Evolutionary conservation across 1,139 yeast genomes (phyloP).

Genomic region (Taphrina confusa): DNA sequence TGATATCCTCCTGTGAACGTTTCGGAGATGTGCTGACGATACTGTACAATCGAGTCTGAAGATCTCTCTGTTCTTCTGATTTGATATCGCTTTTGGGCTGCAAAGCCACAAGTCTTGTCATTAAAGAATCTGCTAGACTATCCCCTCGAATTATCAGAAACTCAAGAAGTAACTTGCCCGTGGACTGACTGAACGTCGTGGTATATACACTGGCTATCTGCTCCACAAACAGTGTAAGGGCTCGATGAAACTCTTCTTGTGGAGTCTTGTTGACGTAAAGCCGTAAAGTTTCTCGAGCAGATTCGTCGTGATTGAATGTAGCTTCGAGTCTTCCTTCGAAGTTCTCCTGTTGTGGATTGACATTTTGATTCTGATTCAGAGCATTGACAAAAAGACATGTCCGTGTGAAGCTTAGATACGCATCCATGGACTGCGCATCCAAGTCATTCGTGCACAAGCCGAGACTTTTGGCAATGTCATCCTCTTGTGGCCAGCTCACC

Average conservation of each 20-base stretch:
- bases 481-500: neutral
- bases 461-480: neutral
- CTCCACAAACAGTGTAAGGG: neutral
- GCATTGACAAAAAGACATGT: neutral
- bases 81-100: neutral
- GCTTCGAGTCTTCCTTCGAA: neutral
- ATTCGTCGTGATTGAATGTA: slow-evolving; percentile 4
- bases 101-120: neutral
- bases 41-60: neutral
- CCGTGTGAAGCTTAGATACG: neutral
- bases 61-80: neutral
- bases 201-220: neutral
- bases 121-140: neutral
- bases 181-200: neutral
- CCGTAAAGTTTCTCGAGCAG: neutral
- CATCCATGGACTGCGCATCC: neutral
- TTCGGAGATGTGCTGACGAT: neutral
- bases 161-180: slow-evolving; percentile 5
- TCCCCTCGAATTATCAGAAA: neutral
- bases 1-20: neutral
- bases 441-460: slow-evolving; percentile 14
- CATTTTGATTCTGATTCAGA: neutral
- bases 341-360: neutral
- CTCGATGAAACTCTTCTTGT: neutral
- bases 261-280: neutral